These are phyloP conservation scores for Trichoderma koningii DNA, from an alignment of 2,329 filamentous ascomycete genomes.

Conservation along the genomic window DNA sequence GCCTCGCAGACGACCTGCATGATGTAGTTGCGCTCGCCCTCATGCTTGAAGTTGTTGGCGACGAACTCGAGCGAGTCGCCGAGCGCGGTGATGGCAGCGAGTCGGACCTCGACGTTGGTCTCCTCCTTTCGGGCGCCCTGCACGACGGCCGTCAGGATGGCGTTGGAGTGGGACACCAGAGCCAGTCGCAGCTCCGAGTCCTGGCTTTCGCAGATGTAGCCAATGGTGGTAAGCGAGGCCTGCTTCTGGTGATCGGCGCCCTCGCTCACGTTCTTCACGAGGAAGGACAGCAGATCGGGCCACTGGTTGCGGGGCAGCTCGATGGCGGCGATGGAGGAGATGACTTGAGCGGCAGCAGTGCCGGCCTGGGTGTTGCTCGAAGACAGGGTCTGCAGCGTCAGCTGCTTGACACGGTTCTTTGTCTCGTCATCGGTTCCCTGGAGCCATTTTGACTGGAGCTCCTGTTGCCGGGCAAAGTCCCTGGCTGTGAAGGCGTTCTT, in stretches of 20 bases:
- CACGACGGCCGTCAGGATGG: conserved; percentile 95
- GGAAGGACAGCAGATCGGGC: conserved; percentile 82
- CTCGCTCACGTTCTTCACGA: conserved; percentile 90
- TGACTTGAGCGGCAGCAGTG: conserved; percentile 88
- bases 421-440: conserved; percentile 77
- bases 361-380: conserved; percentile 82
- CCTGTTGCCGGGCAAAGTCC: conserved; percentile 82
- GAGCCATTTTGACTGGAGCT: conserved; percentile 93
- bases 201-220: conserved; percentile 96
- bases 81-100: conserved; percentile 89
- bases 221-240: conserved; percentile 91
- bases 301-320: conserved; percentile 93
- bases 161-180: conserved; percentile 86
- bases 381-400: conserved; percentile 83
- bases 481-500: conserved; percentile 98
- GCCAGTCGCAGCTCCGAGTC: conserved; percentile 82
- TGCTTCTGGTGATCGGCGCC: conserved; percentile 90
- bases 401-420: conserved; percentile 84
- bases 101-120: conserved; percentile 83
- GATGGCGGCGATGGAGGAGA: conserved; percentile 90
- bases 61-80: conserved; percentile 98
- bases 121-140: conserved; percentile 98
- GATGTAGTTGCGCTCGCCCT: conserved; percentile 99
- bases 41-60: conserved; percentile 97
- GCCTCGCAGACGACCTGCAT: conserved; percentile 99